phyloP scores from a whole-genome alignment of 1,284 basidiomycete species.

The Schizopora paradoxa region DNA sequence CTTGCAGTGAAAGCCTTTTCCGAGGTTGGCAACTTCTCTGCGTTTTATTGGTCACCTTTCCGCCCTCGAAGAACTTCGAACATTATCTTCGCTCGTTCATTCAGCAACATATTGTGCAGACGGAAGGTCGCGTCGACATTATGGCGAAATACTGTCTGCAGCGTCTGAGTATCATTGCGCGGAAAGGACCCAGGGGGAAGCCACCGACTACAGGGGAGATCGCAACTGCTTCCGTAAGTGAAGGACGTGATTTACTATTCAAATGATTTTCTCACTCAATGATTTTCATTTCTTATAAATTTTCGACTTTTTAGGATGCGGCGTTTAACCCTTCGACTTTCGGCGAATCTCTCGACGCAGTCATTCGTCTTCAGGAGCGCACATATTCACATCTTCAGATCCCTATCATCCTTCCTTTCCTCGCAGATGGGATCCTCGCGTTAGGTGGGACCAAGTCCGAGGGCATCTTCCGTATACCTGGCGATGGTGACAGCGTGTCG shows the following conservation, averaged over 20 bases:
- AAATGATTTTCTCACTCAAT: background rate
- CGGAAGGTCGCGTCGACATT: slow-evolving; percentile 73
- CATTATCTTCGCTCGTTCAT: slow-evolving; percentile 76
- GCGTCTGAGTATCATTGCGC: slow-evolving; percentile 64
- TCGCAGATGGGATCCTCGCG: slow-evolving; percentile 84
- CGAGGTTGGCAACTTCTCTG: slow-evolving; percentile 90
- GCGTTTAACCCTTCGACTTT: slow-evolving; percentile 93
- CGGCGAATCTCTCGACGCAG: slow-evolving; percentile 79
- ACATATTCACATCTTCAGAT: slow-evolving; percentile 81
- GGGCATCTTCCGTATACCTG: slow-evolving; percentile 88
- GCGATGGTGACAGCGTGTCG: slow-evolving; percentile 80
- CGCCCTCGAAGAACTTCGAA: slow-evolving; percentile 88
- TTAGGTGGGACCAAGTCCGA: slow-evolving; percentile 79
- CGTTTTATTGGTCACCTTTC: slow-evolving; percentile 81
- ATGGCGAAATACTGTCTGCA: slow-evolving; percentile 86
- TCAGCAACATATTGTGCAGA: slow-evolving; percentile 56
- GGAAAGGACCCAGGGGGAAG: slow-evolving; percentile 80
- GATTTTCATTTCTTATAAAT: background rate
- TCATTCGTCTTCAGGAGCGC: slow-evolving; percentile 77
- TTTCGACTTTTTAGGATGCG: slow-evolving; percentile 52
- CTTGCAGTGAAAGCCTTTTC: slow-evolving; percentile 71
- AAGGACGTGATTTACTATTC: slow-evolving; percentile 4
- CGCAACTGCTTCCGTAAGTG: slow-evolving; percentile 74
- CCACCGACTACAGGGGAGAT: slow-evolving; percentile 78
- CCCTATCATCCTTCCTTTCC: slow-evolving; percentile 88